Evolutionary conservation across 2,329 filamentous ascomycete genomes (phyloP), one percentile per base, ranked within the genome.

Genomic region (Neobulgaria alba): DNA sequence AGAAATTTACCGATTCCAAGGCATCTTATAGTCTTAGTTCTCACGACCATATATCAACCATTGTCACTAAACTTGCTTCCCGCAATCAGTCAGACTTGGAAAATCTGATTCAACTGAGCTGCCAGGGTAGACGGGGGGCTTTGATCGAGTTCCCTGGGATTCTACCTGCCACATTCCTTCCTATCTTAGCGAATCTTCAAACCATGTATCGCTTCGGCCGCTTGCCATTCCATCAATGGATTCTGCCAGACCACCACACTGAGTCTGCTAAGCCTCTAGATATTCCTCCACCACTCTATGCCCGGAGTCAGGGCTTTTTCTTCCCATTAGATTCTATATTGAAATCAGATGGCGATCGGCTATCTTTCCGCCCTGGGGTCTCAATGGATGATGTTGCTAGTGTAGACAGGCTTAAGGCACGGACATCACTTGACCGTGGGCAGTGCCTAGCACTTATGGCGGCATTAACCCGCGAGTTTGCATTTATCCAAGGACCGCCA

Each of bases 381-480:
- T 23, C 36, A 5, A 26, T 36, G 4, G 39, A 47, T 36, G 43
- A 51, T 37, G 29, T 35, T 7, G 36, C 33, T 17, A 40, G 38
- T n/a, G 29, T 60, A 29, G 41, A 48, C 29, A 15, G 37, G 20
- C 26, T 54, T 17, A 45, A 51, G 20, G 26, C 19, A 34, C 38
- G 32, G 17, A 53, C 51, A 15, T 23, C 29, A n/a, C 49, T 53
- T 26, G 49, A 55, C 33, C 44, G 36, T 35, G 49, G 51, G 15
- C 48, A 54, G 21, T 49, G 51, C 35, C 18, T 84, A 54, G 73
- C 68, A 12, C 26, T 54, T 10, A 39, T 54, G 2, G 39, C 48
- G 5, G 50, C 50, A 4, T 30, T 54, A 39, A 62, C 36, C 12
- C 36, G 62, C 81, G 16, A 69, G 23, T 81, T 49, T 69, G 71